Evolutionary conservation across 2,329 filamentous ascomycete genomes (phyloP), one percentile per base, ranked within the genome.

Genomic region (Calonectria fujianensis): DNA sequence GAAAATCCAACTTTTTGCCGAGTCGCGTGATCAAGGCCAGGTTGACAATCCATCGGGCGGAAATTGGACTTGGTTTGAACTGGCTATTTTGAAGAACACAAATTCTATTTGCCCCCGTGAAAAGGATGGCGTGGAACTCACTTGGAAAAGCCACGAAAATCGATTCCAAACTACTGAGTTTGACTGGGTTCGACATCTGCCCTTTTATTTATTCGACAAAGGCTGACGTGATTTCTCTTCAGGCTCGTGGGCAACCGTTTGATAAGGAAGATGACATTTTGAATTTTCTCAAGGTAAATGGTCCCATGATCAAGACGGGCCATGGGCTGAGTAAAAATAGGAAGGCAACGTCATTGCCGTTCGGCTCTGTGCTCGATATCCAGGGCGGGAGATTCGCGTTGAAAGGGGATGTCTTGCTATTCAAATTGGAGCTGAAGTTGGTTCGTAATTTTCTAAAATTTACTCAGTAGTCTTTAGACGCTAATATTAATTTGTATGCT

Each of bases 1-100:
- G 11, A 31, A 27, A 16, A 24, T 52, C 50, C n/a, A 29, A 16
- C 50, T 52, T 2, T 24, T 52, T 52, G 50, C 50, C 5, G 50
- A 52, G 27, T 52, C 50, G 14, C 50, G 27, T 18, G 50, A 52
- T 8, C 50, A 52, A 31, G 50, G 50, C n/a, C 50, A 16, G 5
- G 50, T 52, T 27, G 27, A 29, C 50, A 8, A 52, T 29, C 27
- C 27, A 52, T 27, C 8, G 9, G 50, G 10, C 3, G 50, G 50
- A 16, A 52, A 52, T 29, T 52, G 50, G 27, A 52, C 50, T 27
- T 52, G 50, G 50, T 52, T 52, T 52, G 50, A 52, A 27, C 13
- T 52, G 24, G 50, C 50, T 3, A 52, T 52, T 52, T 52, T 52
- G 4, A 27, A 52, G 50, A 52, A 52, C 20, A 5, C 50, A 11